Percentiles rank a stretch among this genome's conserved stretches.
phyloP scores from a whole-genome alignment of 495 filamentous ascomycete species.

The Aspergillus wentii region DNA sequence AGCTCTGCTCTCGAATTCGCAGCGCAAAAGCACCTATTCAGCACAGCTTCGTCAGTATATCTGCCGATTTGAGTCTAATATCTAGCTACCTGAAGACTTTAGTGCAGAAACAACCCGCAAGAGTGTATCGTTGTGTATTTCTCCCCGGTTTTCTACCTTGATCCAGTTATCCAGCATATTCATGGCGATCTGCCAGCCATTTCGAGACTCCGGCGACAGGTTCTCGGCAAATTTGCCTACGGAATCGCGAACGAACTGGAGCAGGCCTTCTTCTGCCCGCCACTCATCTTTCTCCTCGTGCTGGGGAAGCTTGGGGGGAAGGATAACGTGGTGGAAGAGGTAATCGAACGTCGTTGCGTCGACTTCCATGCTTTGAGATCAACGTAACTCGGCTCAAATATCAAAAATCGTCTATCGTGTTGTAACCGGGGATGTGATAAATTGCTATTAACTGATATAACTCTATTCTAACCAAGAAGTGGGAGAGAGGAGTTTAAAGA shows the following conservation, averaged over 20 bases:
- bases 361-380: no score
- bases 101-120: constrained; percentile 1
- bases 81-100: constrained; percentile 7
- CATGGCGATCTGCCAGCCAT: constrained; percentile 1
- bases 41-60: constrained; percentile 2
- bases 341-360: no score
- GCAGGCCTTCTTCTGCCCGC: constrained; percentile 8
- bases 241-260: constrained; percentile 2
- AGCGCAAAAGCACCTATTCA: constrained; percentile 13
- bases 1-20: constrained; percentile 13
- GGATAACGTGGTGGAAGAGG: constrained; percentile 50
- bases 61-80: not conserved
- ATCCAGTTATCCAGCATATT: constrained; percentile 11
- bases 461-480: no score
- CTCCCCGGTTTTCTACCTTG: constrained; percentile 6
- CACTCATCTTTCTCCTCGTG: no score
- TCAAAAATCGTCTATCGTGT: no score
- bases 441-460: no score
- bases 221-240: constrained; percentile 5
- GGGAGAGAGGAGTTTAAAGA: no score
- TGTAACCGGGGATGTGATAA: no score
- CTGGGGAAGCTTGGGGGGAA: constrained; percentile 55
- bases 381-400: no score
- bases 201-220: not conserved
- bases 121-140: constrained; percentile 5